Conservation (phyloP, 257 asterid species). For the Ballota nigra region DNA sequence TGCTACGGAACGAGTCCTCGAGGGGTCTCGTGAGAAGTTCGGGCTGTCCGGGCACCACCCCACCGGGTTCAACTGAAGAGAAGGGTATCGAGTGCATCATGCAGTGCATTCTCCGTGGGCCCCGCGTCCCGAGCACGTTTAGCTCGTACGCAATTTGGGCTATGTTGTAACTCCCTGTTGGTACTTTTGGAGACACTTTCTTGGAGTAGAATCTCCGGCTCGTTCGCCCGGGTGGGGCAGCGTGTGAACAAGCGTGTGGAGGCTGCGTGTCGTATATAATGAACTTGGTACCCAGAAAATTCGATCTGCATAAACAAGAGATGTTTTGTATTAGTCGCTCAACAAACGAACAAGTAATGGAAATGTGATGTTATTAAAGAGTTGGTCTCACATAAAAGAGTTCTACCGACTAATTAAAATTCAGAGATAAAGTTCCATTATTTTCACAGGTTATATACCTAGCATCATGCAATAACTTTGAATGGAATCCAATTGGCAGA, state of each 20-base stretch:
- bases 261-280: slow-evolving; percentile 91
- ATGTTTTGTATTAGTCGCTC: background rate
- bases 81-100: slow-evolving; percentile 79
- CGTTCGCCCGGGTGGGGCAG: slow-evolving; percentile 59
- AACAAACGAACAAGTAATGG: too few species aligned
- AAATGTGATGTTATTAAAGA: too few species aligned
- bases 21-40: slow-evolving; percentile 76
- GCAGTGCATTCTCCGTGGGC: slow-evolving; percentile 92
- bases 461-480: background rate
- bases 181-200: slow-evolving; percentile 88
- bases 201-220: slow-evolving; percentile 81
- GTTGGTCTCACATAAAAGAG: background rate
- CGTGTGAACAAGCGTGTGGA: slow-evolving; percentile 47
- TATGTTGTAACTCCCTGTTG: slow-evolving; percentile 78
- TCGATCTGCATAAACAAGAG: slow-evolving; percentile 52
- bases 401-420: background rate
- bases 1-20: slow-evolving; percentile 83
- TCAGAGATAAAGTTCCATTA: background rate
- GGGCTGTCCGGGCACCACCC: slow-evolving; percentile 88
- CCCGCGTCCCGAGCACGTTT: slow-evolving; percentile 91
- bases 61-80: slow-evolving; percentile 81
- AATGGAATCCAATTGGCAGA: background rate
- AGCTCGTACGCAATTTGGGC: slow-evolving; percentile 83
- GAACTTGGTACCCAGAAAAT: slow-evolving; percentile 94
- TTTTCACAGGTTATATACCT: background rate